Conservation (phyloP, 345 rosid species). For the Viola odorata region DNA sequence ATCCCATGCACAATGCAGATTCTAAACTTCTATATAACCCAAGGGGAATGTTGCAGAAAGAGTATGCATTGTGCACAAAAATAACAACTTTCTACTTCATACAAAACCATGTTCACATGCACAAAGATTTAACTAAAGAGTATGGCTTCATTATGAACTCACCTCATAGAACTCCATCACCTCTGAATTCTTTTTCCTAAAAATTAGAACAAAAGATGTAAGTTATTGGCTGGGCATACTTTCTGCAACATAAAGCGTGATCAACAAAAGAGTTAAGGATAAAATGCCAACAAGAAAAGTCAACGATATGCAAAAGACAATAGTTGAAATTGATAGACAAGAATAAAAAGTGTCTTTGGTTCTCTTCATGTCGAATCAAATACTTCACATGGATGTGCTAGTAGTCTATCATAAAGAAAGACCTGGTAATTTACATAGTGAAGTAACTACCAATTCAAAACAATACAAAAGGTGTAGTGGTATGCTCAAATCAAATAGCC, state of each 20-base stretch:
- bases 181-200: constrained; percentile 64
- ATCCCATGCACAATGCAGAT: too few relatives aligned
- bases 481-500: too few relatives aligned
- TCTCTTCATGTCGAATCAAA: too few relatives aligned
- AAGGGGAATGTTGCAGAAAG: not conserved
- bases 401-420: too few relatives aligned
- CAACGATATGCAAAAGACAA: not conserved
- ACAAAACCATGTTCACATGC: not conserved
- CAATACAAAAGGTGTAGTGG: too few relatives aligned
- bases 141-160: constrained; percentile 8
- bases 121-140: not conserved
- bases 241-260: not conserved
- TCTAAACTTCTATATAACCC: too few relatives aligned
- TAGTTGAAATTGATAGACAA: too few relatives aligned
- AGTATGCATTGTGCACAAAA: constrained; percentile 10
- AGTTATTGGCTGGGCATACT: constrained; percentile 7
- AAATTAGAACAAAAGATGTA: constrained; percentile 12
- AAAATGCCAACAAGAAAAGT: not conserved
- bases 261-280: not conserved
- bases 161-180: constrained; percentile 78
- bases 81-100: constrained; percentile 20
- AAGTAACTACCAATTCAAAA: too few relatives aligned
- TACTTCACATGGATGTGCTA: too few relatives aligned
- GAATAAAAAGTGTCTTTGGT: too few relatives aligned
- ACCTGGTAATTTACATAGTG: too few relatives aligned